Evolutionary conservation across 495 filamentous ascomycete genomes (phyloP).

Genomic region (Penicillium diatomitis): DNA sequence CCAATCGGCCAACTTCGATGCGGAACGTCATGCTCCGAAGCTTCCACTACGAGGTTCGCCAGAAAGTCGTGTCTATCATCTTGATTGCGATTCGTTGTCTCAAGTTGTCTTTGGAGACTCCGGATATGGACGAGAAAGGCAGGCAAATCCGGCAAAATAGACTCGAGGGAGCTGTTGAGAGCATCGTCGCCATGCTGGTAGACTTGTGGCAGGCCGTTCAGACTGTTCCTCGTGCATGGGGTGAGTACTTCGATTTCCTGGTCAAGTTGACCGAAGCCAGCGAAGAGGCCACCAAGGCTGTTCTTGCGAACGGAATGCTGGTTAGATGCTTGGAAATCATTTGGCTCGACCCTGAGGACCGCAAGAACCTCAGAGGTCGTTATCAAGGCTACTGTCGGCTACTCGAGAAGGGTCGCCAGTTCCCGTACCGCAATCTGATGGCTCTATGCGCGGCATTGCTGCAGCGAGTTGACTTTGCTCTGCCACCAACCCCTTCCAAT

Average conservation of each 20-base stretch:
- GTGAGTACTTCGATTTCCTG: conserved; percentile 70
- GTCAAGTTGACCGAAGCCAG: conserved; percentile 50
- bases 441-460: conserved; percentile 36
- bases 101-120: conserved; percentile 34
- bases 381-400: conserved; percentile 47
- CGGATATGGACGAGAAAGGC: conserved; percentile 21
- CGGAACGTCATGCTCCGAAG: conserved; percentile 61
- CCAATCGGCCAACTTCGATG: conserved; percentile 44
- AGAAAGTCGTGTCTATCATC: conserved; percentile 46
- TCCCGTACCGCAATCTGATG: conserved; percentile 34
- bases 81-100: conserved; percentile 40
- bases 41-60: conserved; percentile 50
- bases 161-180: conserved; percentile 38
- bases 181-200: conserved; percentile 43
- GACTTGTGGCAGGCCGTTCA: conserved; percentile 49
- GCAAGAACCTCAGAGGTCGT: conserved; percentile 39
- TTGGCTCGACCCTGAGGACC: conserved; percentile 47
- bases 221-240: conserved; percentile 55
- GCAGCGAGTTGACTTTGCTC: conserved; percentile 31
- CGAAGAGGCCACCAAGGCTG: conserved; percentile 37
- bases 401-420: conserved; percentile 46
- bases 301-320: conserved; percentile 50
- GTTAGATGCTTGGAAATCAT: conserved; percentile 51
- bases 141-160: conserved; percentile 18
- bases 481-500: conserved; percentile 16